A percentile compares a stretch with the other conserved stretches of the same genome.
phyloP scores from a whole-genome alignment of 257 asterid species.

The Solanum infundibuliforme region DNA sequence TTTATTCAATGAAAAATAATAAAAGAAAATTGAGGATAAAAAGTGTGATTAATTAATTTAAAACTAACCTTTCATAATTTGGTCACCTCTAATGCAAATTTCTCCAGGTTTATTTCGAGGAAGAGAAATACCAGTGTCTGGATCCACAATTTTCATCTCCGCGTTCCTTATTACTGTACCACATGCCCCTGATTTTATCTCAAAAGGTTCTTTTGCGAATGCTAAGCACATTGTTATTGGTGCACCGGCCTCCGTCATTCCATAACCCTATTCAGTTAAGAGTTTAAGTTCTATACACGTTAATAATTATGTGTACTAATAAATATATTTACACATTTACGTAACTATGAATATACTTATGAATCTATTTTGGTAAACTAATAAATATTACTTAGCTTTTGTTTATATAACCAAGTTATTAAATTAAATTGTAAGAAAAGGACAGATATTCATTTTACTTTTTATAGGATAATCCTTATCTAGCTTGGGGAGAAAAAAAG shows the following conservation, averaged over 20 bases:
- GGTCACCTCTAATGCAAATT: constrained; percentile 79
- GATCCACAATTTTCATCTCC: constrained; percentile 77
- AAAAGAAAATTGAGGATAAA: neutral
- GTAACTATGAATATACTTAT: neutral
- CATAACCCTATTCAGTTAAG: constrained; percentile 44
- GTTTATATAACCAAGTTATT: neutral
- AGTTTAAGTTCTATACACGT: neutral
- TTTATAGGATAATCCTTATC: neutral
- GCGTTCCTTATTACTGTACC: constrained; percentile 87
- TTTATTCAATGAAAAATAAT: neutral
- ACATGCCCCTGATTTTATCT: constrained; percentile 84
- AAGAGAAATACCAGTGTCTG: constrained; percentile 40
- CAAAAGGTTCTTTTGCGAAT: constrained; percentile 66
- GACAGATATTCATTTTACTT: neutral
- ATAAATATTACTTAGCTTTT: neutral
- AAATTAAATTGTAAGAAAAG: neutral
- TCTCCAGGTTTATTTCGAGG: constrained; percentile 76
- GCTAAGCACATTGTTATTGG: constrained; percentile 85
- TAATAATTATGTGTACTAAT: neutral
- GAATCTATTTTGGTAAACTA: neutral
- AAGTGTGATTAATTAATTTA: neutral
- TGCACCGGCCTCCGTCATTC: constrained; percentile 97
- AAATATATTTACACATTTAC: neutral
- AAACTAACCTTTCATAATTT: constrained; percentile 86
- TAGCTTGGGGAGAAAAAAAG: neutral